Evolutionary conservation across 2,329 filamentous ascomycete species (phyloP).

Genomic region (Penicillium corylophilum): DNA sequence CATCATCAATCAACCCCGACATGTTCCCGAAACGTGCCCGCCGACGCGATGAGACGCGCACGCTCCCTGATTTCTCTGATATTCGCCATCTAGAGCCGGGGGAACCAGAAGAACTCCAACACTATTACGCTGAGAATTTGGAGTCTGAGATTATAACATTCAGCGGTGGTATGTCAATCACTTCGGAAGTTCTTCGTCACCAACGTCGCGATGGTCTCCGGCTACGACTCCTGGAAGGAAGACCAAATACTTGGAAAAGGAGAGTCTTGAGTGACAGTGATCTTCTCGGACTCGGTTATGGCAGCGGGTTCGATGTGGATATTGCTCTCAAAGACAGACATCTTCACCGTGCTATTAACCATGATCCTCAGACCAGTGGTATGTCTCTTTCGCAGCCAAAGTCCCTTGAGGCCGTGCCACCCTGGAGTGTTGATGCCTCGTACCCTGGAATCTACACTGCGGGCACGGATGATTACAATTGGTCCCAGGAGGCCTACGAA

Average conservation of each 20-base stretch:
- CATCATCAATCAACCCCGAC: background rate
- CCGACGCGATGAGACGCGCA: background rate
- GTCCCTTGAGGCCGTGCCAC: background rate
- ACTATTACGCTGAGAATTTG: background rate
- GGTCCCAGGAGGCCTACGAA: background rate
- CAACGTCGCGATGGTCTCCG: background rate
- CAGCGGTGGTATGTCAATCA: constrained; percentile 2
- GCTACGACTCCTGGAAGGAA: no score
- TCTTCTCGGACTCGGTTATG: no score
- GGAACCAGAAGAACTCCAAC: background rate
- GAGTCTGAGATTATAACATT: constrained; percentile 14
- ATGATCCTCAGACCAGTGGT: background rate
- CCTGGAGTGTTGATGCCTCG: background rate
- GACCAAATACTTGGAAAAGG: no score
- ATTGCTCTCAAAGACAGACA: no score
- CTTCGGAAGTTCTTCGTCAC: constrained; percentile 1
- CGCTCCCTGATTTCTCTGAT: background rate
- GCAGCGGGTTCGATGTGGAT: no score
- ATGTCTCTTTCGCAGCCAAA: background rate
- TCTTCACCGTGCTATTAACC: background rate
- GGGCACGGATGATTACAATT: background rate
- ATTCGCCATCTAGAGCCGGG: background rate
- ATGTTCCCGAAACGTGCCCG: no score
- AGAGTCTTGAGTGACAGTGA: no score
- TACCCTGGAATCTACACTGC: background rate